Conservation (phyloP, 192 early-diverging fungal genomes). For the Cetraspora pellucida region DNA sequence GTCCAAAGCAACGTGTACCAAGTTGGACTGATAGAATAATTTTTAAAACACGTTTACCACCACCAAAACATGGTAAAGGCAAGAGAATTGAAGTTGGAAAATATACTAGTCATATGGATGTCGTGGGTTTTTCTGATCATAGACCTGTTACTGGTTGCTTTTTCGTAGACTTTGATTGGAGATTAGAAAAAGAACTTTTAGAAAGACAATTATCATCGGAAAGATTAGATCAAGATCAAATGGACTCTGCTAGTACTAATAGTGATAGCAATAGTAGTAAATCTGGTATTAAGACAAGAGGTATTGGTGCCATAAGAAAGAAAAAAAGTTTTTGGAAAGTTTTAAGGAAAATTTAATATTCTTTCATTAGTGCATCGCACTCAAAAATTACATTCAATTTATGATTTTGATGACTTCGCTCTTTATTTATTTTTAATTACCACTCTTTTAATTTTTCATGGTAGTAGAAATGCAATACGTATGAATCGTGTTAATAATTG, state of each 20-base stretch:
- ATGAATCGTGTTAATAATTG: too few species aligned
- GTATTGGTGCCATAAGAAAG: too few species aligned
- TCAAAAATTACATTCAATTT: too few species aligned
- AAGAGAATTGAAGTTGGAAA: conserved; percentile 36
- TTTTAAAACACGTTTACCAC: conserved; percentile 38
- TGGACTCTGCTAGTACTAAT: not conserved
- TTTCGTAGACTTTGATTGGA: conserved; percentile 54
- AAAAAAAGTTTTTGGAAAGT: too few species aligned
- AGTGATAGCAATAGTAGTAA: too few species aligned
- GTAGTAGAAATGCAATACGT: too few species aligned
- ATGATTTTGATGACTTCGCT: too few species aligned
- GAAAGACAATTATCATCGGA: not conserved
- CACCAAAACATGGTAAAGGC: not conserved
- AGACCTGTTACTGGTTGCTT: conserved; percentile 54
- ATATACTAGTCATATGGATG: conserved; percentile 47
- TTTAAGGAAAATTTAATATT: too few species aligned
- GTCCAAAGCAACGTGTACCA: conserved; percentile 50
- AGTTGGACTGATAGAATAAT: conserved; percentile 30
- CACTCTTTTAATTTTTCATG: too few species aligned
- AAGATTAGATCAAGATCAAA: not conserved
- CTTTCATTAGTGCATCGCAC: too few species aligned
- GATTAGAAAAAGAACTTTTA: conserved; percentile 15
- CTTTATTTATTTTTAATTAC: too few species aligned
- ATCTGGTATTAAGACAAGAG: too few species aligned
- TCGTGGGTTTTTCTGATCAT: conserved; percentile 52